A percentile compares a stretch with the other conserved stretches of the same genome.
These are phyloP conservation scores for Phtheirospermum japonicum DNA, from an alignment of 257 asterid species.

Conservation along the genomic window DNA sequence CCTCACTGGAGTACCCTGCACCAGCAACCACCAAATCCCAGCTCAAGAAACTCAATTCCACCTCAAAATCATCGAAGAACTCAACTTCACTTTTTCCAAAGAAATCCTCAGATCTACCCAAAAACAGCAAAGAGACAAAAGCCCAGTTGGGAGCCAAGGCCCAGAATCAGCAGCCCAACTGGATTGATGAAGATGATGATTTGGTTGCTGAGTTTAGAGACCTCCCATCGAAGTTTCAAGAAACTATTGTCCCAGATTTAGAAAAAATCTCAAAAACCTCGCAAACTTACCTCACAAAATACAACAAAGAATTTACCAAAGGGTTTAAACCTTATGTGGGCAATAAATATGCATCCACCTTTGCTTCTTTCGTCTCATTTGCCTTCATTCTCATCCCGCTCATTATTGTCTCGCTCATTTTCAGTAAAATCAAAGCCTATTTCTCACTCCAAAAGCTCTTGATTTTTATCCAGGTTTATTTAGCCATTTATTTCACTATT, in stretches of 20 bases:
- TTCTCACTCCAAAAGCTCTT: constrained; percentile 78
- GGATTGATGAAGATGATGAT: constrained; percentile 44
- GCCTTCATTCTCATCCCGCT: constrained; percentile 76
- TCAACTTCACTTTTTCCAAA: constrained; percentile 37
- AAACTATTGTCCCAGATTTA: constrained; percentile 74
- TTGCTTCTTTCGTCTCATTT: constrained; percentile 61
- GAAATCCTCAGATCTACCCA: constrained; percentile 58
- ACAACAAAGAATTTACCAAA: constrained; percentile 72
- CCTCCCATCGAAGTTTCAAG: constrained; percentile 75
- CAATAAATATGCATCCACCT: constrained; percentile 68
- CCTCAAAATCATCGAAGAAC: constrained; percentile 46
- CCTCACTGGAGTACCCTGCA: background rate
- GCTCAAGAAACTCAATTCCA: constrained; percentile 65
- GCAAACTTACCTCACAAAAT: constrained; percentile 46
- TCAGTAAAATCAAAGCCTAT: constrained; percentile 67
- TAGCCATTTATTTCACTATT: constrained; percentile 81
- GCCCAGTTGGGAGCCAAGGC: constrained; percentile 30
- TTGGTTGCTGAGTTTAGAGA: constrained; percentile 59
- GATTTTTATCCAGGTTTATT: constrained; percentile 77
- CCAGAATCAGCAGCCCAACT: constrained; percentile 16
- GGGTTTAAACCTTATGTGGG: constrained; percentile 86
- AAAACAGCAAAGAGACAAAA: constrained; percentile 39
- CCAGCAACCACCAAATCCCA: constrained; percentile 27
- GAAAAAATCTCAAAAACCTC: constrained; percentile 73
- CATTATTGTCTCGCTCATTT: constrained; percentile 67